Evolutionary conservation across 352 stramenopile genomes (phyloP).

Genomic region (Blastocystis sp.): DNA sequence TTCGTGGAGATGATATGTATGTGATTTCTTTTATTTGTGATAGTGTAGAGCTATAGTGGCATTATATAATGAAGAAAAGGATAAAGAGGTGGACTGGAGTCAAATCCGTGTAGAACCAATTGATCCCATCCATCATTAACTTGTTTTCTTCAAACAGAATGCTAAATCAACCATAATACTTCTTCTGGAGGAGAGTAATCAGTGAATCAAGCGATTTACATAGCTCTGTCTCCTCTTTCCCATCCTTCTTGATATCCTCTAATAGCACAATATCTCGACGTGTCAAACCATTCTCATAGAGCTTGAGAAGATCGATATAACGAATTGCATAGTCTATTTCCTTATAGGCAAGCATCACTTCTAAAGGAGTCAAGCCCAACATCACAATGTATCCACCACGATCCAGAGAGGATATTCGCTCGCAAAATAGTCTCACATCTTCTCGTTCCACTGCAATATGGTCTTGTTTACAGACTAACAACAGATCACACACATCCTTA

Average conservation of each 20-base stretch:
- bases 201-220: neutral
- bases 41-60: conserved; percentile 39
- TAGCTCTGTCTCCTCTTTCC: neutral
- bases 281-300: conserved; percentile 34
- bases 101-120: conserved; percentile 7
- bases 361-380: conserved; percentile 26
- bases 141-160: conserved; percentile 39
- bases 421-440: neutral
- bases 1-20: conserved; percentile 60
- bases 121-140: neutral
- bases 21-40: neutral
- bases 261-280: conserved; percentile 20
- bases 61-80: conserved; percentile 47
- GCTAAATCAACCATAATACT: conserved; percentile 45
- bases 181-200: neutral
- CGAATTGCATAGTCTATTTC: neutral
- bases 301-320: neutral
- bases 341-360: conserved; percentile 43
- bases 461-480: neutral
- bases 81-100: neutral
- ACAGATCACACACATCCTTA: conserved; percentile 16
- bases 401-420: neutral
- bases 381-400: conserved; percentile 41
- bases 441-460: too few species aligned
- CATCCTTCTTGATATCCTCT: conserved; percentile 8